These are phyloP conservation scores for Prosopis cineraria DNA, from an alignment of 306 rosid species.

Conservation along the genomic window DNA sequence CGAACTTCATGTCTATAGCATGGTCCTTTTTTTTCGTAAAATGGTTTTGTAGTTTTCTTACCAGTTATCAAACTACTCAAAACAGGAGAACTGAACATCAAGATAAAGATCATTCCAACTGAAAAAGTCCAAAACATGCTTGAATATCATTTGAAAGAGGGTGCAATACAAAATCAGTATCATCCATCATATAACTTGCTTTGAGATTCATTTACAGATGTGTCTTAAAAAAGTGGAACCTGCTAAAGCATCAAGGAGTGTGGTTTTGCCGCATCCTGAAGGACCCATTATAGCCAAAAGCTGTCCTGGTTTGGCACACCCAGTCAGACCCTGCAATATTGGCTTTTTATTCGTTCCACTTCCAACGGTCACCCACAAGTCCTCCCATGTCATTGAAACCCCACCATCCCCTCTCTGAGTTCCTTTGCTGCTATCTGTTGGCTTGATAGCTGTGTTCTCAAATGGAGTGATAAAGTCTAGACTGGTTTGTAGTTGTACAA, in stretches of 20 bases:
- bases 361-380: constrained; percentile 37
- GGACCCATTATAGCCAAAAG: constrained; percentile 83
- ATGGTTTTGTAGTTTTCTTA: neutral
- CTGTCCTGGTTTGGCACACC: constrained; percentile 66
- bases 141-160: neutral
- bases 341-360: constrained; percentile 24
- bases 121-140: neutral
- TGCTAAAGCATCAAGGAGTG: constrained; percentile 74
- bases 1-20: neutral
- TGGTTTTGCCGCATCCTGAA: constrained; percentile 73
- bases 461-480: neutral
- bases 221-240: constrained; percentile 36
- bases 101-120: neutral
- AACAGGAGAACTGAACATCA: neutral
- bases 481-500: neutral
- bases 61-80: neutral
- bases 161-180: neutral
- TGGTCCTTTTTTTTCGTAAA: neutral
- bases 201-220: neutral
- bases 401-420: neutral
- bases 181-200: neutral
- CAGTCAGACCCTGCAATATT: constrained; percentile 45
- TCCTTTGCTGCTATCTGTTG: neutral
- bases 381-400: constrained; percentile 33
- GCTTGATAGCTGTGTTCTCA: neutral